Evolutionary conservation across 768 basidiomycete genomes (phyloP), one percentile per base, ranked within the genome.

Genomic region (Tulasnella sp.): DNA sequence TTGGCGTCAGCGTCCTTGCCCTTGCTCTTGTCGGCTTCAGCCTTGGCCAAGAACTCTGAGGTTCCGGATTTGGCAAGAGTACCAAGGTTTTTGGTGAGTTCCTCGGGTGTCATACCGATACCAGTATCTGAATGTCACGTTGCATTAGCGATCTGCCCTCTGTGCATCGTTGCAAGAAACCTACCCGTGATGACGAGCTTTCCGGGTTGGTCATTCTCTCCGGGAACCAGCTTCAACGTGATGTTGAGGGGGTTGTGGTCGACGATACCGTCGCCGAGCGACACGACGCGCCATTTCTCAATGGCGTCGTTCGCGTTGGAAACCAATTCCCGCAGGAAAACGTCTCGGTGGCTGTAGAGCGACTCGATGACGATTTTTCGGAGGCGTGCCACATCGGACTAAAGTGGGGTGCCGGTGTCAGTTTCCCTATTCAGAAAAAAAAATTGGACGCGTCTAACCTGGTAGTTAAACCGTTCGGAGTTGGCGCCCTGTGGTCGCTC

Each of bases 31-130:
- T 80, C 76, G 27, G 86, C 87, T 84, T 97, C 96, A 34, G 95
- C 93, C 82, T 89, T 88, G 8, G 91, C 90, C 39, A 98, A 89
- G 85, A 99, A 99, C 77, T 99, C 98, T 8, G 93, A 91, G 1
- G 98, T 99, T 73, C 98, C 98, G 44, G 94, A 96, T 85, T 97
- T 96, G 2, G 98, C 98, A 74, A 99, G 89, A 3, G 96, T 99
- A 58, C 98, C 97, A 90, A 89, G 84, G 85, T 99, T 98, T 62
- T 85, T 90, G 9, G 90, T 89, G 80, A 99, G 87, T 82, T 99
- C 97, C 52, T 96, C 94, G 77, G 92, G 90, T n/a, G 90, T 92
- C 98, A 99, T 99, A 42, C 98, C 98, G 83, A 99, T 96, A 80
- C 98, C 98, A 40, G 94, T 96, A 83, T 99, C 97, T 94, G 82